phyloP scores from a whole-genome alignment of 73 alveolate species.

The Paramecium biaurelia region DNA sequence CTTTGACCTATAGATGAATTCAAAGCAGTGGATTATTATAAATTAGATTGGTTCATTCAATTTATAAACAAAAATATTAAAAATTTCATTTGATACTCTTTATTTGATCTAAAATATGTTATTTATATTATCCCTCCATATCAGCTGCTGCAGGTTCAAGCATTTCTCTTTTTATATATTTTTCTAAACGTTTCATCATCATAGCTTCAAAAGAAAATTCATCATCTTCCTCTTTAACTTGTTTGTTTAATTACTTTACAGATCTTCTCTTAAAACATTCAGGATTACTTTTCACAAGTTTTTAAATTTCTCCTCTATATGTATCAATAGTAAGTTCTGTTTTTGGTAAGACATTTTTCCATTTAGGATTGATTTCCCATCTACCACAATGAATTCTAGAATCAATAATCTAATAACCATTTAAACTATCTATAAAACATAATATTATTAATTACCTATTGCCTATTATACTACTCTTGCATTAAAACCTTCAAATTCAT shows the following conservation, averaged over 20 bases:
- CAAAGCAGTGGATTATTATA: neutral
- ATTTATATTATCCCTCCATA: neutral
- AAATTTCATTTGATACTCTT: neutral
- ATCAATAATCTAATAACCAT: conserved; percentile 10
- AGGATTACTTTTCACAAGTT: conserved; percentile 4
- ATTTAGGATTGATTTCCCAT: conserved; percentile 29
- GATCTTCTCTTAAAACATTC: neutral
- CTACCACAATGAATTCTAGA: conserved; percentile 19
- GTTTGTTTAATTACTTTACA: neutral
- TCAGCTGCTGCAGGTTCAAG: conserved; percentile 18
- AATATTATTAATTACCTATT: neutral
- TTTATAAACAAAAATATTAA: neutral
- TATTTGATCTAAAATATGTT: neutral
- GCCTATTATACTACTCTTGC: conserved; percentile 22
- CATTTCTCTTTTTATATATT: conserved; percentile 19
- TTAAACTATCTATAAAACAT: neutral
- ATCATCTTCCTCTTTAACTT: neutral
- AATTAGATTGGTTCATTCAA: neutral
- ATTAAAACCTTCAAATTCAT: neutral
- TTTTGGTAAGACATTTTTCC: neutral
- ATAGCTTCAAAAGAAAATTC: conserved; percentile 45
- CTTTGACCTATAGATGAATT: neutral
- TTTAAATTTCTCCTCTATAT: neutral
- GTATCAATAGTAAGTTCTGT: neutral
- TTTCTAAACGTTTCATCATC: conserved; percentile 3